A percentile compares a stretch with the other conserved stretches of the same genome.
These are phyloP conservation scores for Ceratocystis alfenasii DNA, from an alignment of 2,329 filamentous ascomycete genomes.

Conservation along the genomic window DNA sequence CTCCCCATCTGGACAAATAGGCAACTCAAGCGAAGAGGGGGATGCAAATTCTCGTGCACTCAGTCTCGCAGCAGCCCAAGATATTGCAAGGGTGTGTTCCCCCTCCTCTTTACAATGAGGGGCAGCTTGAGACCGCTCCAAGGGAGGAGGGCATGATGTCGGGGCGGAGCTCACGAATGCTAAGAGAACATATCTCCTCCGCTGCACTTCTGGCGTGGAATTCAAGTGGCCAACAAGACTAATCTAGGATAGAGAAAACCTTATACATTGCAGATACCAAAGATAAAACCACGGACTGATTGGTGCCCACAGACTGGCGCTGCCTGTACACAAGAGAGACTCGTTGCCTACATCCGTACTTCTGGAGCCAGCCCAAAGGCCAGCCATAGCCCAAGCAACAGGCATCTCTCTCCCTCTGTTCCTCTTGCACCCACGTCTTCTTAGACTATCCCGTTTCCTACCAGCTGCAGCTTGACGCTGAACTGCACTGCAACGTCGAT, in stretches of 20 bases:
- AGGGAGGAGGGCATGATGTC: background rate
- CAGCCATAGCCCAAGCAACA: no score
- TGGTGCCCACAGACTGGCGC: background rate
- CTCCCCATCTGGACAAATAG: background rate
- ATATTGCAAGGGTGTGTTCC: background rate
- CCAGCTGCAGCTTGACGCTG: background rate
- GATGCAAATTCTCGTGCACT: conserved; percentile 3
- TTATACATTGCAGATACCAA: background rate
- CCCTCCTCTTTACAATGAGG: background rate
- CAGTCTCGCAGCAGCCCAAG: background rate
- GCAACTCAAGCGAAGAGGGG: background rate
- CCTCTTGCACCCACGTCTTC: background rate
- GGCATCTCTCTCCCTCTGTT: background rate
- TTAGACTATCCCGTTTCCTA: background rate
- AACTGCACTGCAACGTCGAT: background rate
- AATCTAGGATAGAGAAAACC: background rate
- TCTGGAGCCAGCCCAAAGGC: no score
- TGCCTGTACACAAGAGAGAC: background rate
- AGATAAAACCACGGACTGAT: no score
- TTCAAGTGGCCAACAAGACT: background rate
- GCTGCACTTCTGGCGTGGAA: background rate
- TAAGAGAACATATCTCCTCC: background rate
- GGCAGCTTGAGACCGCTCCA: background rate
- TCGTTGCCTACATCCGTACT: no score
- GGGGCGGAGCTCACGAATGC: background rate